Conservation (phyloP, 495 filamentous ascomycete species). For the Tuber microsphaerosporum region DNA sequence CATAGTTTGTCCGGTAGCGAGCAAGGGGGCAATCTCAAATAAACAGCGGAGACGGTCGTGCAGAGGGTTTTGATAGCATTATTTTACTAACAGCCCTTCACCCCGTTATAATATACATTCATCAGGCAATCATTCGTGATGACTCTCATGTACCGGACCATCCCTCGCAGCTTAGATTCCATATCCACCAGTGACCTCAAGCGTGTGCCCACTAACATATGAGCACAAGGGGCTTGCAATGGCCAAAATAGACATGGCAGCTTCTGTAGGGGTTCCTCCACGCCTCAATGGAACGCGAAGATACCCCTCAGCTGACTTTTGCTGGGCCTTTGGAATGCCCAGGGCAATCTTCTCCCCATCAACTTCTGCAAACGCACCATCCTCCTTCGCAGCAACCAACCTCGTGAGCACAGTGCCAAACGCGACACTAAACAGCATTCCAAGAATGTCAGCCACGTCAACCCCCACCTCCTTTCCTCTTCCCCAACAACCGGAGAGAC, state of each 20-base stretch:
- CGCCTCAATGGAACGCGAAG: constrained; percentile 69
- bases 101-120: not conserved
- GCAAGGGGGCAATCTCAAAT: not conserved
- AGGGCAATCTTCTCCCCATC: constrained; percentile 70
- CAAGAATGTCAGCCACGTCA: no score
- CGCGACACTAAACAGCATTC: constrained; percentile 47
- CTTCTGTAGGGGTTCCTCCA: constrained; percentile 69
- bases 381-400: constrained; percentile 72
- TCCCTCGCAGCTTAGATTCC: constrained; percentile 56
- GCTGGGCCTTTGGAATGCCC: constrained; percentile 54
- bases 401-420: constrained; percentile 74
- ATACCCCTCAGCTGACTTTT: constrained; percentile 44
- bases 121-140: not conserved
- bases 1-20: not conserved
- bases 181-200: constrained; percentile 73
- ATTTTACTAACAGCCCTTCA: not conserved
- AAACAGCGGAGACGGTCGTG: not conserved
- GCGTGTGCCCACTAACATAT: constrained; percentile 78
- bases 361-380: constrained; percentile 66
- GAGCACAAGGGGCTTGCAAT: constrained; percentile 70
- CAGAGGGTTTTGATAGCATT: not conserved
- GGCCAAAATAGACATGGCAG: constrained; percentile 69
- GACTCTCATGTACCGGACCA: not conserved
- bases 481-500: no score
- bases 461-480: no score